Percentiles rank a stretch among this genome's conserved stretches.
Conservation (phyloP, 2,329 filamentous ascomycete species). For the Atkinsonella texensis region DNA sequence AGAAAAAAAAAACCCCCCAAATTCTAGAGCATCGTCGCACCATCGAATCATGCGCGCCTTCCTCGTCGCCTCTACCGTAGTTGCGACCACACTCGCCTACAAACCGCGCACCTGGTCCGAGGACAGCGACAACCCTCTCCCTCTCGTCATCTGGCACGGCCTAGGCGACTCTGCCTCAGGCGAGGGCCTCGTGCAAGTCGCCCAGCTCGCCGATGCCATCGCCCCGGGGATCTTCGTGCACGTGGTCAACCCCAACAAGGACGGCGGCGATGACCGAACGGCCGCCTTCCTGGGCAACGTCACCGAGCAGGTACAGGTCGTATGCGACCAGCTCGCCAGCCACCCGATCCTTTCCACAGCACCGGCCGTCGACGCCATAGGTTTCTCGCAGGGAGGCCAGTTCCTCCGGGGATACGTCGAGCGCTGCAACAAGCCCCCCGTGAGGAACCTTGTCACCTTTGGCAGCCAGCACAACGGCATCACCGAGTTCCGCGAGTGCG, state of each 20-base stretch:
- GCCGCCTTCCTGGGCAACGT: slow-evolving; percentile 89
- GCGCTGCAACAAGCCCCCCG: slow-evolving; percentile 65
- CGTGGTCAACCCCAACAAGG: slow-evolving; percentile 5
- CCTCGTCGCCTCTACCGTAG: slow-evolving; percentile 12
- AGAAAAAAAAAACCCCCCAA: neutral
- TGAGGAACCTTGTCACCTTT: slow-evolving; percentile 75
- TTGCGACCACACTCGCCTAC: slow-evolving; percentile 17
- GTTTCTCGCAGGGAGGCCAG: slow-evolving; percentile 91
- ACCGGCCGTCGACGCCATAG: slow-evolving; percentile 77
- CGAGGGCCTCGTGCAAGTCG: slow-evolving; percentile 62
- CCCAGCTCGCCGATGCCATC: slow-evolving; percentile 73
- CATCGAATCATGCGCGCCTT: slow-evolving; percentile 6
- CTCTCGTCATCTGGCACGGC: slow-evolving; percentile 90
- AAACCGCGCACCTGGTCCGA: slow-evolving; percentile 18
- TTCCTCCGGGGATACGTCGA: slow-evolving; percentile 89
- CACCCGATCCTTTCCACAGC: slow-evolving; percentile 73
- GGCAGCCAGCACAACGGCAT: slow-evolving; percentile 92
- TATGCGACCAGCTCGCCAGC: slow-evolving; percentile 64
- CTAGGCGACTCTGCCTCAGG: slow-evolving; percentile 62
- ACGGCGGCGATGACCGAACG: slow-evolving; percentile 57
- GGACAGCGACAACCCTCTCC: slow-evolving; percentile 56
- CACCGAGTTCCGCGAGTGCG: slow-evolving; percentile 65
- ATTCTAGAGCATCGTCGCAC: neutral
- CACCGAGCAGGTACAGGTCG: slow-evolving; percentile 60
- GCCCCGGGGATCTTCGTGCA: slow-evolving; percentile 48